A percentile compares a stretch with the other conserved stretches of the same genome.
phyloP scores from a whole-genome alignment of 2,329 filamentous ascomycete species.

The Aspergillus aculeatus region DNA sequence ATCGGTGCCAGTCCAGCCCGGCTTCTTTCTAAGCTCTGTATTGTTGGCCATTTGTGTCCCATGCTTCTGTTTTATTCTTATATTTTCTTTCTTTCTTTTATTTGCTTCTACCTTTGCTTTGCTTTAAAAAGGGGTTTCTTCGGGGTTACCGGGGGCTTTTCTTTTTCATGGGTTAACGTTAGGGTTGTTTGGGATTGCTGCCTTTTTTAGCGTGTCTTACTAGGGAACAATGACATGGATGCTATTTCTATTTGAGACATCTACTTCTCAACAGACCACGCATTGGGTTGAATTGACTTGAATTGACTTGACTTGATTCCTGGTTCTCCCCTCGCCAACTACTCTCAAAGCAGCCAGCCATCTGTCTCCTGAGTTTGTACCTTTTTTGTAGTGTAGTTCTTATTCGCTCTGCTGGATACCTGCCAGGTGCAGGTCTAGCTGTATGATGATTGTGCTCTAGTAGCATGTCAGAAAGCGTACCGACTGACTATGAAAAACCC shows the following conservation, averaged over 20 bases:
- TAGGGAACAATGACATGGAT: background rate
- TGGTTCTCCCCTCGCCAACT: background rate
- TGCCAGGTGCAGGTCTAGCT: too few species aligned
- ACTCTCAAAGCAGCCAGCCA: background rate
- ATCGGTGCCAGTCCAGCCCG: background rate
- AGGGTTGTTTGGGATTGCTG: conserved; percentile 1
- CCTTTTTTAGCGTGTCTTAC: background rate
- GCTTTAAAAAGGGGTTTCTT: background rate
- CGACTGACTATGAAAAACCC: too few species aligned
- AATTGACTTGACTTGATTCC: background rate
- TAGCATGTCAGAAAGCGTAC: too few species aligned
- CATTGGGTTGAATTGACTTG: background rate
- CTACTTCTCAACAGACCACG: background rate
- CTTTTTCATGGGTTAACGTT: conserved; percentile 3
- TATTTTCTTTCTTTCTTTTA: background rate
- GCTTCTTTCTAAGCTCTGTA: background rate
- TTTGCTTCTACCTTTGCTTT: background rate
- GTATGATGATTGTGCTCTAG: too few species aligned
- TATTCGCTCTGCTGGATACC: too few species aligned
- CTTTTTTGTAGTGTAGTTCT: too few species aligned
- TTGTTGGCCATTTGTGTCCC: background rate
- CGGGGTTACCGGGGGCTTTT: background rate
- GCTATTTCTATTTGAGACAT: background rate
- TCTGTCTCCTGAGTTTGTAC: background rate
- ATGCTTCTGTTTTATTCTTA: background rate